Base-by-base conservation (phyloP, 129 eudicot species). In the Artemisia tridentata region DNA sequence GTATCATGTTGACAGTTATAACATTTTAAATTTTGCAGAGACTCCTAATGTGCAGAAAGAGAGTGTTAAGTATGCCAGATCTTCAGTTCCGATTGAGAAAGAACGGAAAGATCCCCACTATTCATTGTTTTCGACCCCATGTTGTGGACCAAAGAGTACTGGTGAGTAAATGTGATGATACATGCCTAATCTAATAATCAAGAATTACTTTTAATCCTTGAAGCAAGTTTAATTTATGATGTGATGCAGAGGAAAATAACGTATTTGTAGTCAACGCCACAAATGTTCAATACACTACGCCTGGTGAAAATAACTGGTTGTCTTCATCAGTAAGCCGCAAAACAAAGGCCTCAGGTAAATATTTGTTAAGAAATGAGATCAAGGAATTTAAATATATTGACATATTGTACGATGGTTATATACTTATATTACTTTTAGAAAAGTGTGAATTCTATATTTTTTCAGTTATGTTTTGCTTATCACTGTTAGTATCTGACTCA, bases 341-440 rank as follows among this genome's bases (percentile, higher is more conserved):
- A 45, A 63, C 71, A 61, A 72, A 62, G 29, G 62, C 72, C 67
- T 60, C 82, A 57, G 87, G 96, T 86, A 49, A 71, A 43, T 38
- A 66, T 15, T 69, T 70, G 54, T 68, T 43, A 16, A 2, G 31
- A 11, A 69, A 51, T 69, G 11, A 29, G 31, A 27, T 52, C 27
- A 51, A n/a, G 29, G 58, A 29, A 59, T 45, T 7, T 16, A 23
- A 49, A 2, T 48, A 4, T 65, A 27, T 12, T 63, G 23, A 2
- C 29, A 4, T 65, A 27, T 12, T 63, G 23, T 18, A 63, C 68
- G 29, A 14, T 11, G 65, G 31, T 18, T 56, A n/a, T n/a, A n/a
- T n/a, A n/a, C n/a, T n/a, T n/a, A 20, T 14, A 56, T 56, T 27
- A 56, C 45, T 7, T 38, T 11, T 3, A 20, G 3, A 11, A 60